phyloP scores from a whole-genome alignment of 2,329 filamentous ascomycete genomes.

The Pseudogymnoascus sp. region DNA sequence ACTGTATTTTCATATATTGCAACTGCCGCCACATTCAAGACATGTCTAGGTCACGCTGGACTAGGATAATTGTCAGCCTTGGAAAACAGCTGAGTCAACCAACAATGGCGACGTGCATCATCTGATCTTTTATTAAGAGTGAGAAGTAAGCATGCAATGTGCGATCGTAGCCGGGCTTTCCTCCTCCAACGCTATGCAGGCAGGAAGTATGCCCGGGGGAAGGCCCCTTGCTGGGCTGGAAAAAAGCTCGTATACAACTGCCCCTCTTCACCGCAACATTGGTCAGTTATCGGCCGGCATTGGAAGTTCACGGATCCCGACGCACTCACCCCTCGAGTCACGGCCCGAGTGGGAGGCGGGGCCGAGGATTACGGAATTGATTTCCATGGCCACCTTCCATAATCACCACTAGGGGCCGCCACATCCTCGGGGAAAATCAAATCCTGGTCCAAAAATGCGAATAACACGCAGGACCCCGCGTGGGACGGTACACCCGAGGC shows the following conservation, averaged over 20 bases:
- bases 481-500: background rate
- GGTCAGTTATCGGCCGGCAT: background rate
- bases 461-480: background rate
- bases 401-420: background rate
- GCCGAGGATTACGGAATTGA: background rate
- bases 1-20: background rate
- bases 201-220: background rate
- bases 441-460: background rate
- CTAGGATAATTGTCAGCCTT: background rate
- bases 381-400: background rate
- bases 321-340: background rate
- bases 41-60: background rate
- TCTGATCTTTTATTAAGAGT: background rate
- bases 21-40: background rate
- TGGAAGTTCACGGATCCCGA: background rate
- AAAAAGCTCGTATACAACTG: background rate
- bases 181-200: background rate
- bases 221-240: background rate
- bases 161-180: background rate
- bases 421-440: background rate
- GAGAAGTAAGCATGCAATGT: background rate
- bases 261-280: background rate
- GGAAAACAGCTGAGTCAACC: background rate
- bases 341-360: background rate
- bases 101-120: background rate